These are phyloP conservation scores for Trametes cubensis DNA, from an alignment of 768 basidiomycete genomes.

Conservation along the genomic window DNA sequence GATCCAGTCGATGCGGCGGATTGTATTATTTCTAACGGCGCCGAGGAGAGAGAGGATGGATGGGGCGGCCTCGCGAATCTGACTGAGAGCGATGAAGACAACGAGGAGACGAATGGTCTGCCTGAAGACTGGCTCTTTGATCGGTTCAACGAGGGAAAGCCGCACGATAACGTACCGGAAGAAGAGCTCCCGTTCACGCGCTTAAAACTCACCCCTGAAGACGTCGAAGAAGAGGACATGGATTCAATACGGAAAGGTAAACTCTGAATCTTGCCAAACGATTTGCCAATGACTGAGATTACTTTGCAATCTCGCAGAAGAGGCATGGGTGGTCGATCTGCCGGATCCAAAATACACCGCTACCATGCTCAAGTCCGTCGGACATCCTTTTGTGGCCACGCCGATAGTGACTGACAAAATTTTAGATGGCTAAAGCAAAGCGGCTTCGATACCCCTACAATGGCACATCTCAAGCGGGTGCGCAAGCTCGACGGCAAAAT, in stretches of 20 bases:
- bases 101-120: constrained; percentile 17
- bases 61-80: constrained; percentile 48
- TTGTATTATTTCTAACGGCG: neutral
- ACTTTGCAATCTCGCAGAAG: constrained; percentile 52
- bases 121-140: neutral
- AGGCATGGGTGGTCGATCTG: constrained; percentile 80
- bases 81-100: constrained; percentile 25
- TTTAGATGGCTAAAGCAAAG: constrained; percentile 70
- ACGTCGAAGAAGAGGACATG: constrained; percentile 62
- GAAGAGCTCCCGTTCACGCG: constrained; percentile 67
- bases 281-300: neutral
- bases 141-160: constrained; percentile 39
- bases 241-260: constrained; percentile 59
- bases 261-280: constrained; percentile 8
- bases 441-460: constrained; percentile 59
- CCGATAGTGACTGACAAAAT: too few relatives aligned
- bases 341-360: constrained; percentile 61
- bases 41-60: constrained; percentile 40
- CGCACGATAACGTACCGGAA: constrained; percentile 54
- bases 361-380: constrained; percentile 60
- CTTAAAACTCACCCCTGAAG: constrained; percentile 58
- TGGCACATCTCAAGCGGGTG: constrained; percentile 79
- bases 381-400: neutral
- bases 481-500: constrained; percentile 52
- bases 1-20: constrained; percentile 40